Conservation (phyloP, 2,329 filamentous ascomycete genomes). For the Tolypocladium album region DNA sequence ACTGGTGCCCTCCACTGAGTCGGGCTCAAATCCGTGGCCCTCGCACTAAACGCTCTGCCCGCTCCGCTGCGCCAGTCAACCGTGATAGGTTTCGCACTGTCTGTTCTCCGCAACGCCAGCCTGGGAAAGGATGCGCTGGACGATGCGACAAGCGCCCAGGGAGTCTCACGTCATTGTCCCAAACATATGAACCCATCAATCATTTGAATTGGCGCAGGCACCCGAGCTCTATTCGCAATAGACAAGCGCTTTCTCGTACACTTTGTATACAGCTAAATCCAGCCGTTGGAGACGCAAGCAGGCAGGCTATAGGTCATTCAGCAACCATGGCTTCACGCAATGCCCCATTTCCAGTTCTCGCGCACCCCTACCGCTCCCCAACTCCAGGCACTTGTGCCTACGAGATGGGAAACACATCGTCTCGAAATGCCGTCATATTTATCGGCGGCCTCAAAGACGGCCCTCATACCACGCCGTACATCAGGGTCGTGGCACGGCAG, state of each 20-base stretch:
- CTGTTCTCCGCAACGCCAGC: too few relatives aligned
- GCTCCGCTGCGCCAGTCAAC: neutral
- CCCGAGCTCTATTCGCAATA: neutral
- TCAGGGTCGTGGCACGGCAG: constrained; percentile 32
- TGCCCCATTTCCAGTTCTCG: constrained; percentile 29
- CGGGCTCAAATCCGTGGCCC: neutral
- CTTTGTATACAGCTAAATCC: neutral
- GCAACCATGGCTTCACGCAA: constrained; percentile 13
- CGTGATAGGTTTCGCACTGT: neutral
- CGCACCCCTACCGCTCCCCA: constrained; percentile 34
- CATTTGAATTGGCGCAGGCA: neutral
- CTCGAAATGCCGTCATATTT: constrained; percentile 53
- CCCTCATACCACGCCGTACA: constrained; percentile 52
- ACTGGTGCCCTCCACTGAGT: neutral
- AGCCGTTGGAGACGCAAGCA: neutral
- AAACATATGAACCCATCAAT: neutral
- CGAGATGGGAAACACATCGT: constrained; percentile 28
- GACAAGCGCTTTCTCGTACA: neutral
- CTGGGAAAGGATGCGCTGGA: too few relatives aligned
- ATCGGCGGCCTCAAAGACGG: constrained; percentile 63
- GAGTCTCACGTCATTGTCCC: neutral
- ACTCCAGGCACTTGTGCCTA: constrained; percentile 32
- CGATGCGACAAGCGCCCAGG: neutral
- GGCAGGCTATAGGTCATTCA: neutral
- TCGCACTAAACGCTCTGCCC: neutral